Percentiles rank a stretch among this genome's conserved stretches.
Evolutionary conservation across 148 eudicot species (phyloP).

Genomic region (Nepenthes mirabilis): DNA sequence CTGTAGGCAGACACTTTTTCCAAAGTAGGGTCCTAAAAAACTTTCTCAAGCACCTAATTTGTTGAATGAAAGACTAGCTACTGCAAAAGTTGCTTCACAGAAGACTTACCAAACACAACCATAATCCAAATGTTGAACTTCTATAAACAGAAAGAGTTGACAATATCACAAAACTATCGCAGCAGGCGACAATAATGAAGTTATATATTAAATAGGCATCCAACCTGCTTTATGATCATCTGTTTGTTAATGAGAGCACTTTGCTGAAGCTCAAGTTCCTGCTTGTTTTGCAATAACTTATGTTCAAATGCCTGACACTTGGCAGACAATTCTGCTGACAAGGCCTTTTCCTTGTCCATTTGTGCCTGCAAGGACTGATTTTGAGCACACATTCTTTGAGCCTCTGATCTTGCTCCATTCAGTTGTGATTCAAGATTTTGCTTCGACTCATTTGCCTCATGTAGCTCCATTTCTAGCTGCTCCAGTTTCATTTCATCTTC

Average conservation of each 20-base stretch:
- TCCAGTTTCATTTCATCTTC: constrained; percentile 32
- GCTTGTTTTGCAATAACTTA: constrained; percentile 26
- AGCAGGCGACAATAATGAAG: background rate
- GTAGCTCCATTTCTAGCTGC: constrained; percentile 41
- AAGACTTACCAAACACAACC: too few relatives aligned
- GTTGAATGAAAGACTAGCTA: too few relatives aligned
- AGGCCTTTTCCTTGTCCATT: constrained; percentile 34
- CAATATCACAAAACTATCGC: background rate
- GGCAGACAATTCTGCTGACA: constrained; percentile 22
- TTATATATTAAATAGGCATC: background rate
- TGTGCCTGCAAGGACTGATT: constrained; percentile 31
- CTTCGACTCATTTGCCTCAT: constrained; percentile 30
- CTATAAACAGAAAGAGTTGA: too few relatives aligned
- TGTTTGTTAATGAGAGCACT: constrained; percentile 1
- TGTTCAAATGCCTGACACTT: constrained; percentile 44
- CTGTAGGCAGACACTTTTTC: too few relatives aligned
- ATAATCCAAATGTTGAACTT: too few relatives aligned
- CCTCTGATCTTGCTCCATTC: constrained; percentile 31
- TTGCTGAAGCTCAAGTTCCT: constrained; percentile 30
- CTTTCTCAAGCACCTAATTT: too few relatives aligned
- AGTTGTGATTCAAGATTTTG: constrained; percentile 28
- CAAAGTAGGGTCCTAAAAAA: too few relatives aligned
- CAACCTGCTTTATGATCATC: constrained; percentile 38
- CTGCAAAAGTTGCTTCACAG: too few relatives aligned
- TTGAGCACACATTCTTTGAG: constrained; percentile 33